phyloP scores from a whole-genome alignment of 768 basidiomycete genomes.

The Suillus subaureus region DNA sequence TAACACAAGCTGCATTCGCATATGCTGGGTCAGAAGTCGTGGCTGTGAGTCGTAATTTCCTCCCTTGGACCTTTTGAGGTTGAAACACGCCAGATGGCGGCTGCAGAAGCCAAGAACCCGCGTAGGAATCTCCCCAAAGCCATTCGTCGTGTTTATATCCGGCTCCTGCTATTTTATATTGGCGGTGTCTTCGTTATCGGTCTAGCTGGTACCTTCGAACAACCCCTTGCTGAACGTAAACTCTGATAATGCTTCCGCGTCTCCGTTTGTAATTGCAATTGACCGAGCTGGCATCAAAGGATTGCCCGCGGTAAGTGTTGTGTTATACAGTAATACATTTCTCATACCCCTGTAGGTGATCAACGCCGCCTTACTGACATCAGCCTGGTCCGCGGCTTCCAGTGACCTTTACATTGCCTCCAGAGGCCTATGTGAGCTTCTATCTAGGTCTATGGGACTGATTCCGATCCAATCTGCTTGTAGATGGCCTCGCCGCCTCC shows the following conservation, averaged over 20 bases:
- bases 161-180: slow-evolving; percentile 40
- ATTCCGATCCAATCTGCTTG: slow-evolving; percentile 22
- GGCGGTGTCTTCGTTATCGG: slow-evolving; percentile 49
- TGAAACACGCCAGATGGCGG: slow-evolving; percentile 35
- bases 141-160: slow-evolving; percentile 47
- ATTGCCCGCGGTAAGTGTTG: slow-evolving; percentile 46
- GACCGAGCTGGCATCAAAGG: slow-evolving; percentile 57
- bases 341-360: slow-evolving; percentile 25
- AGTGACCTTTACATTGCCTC: slow-evolving; percentile 44
- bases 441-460: not conserved
- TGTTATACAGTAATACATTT: not conserved
- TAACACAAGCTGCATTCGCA: slow-evolving; percentile 61
- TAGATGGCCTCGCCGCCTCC: slow-evolving; percentile 54
- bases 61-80: slow-evolving; percentile 4
- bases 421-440: slow-evolving; percentile 38
- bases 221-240: slow-evolving; percentile 42
- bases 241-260: slow-evolving; percentile 43
- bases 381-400: slow-evolving; percentile 45
- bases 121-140: slow-evolving; percentile 44
- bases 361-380: slow-evolving; percentile 46
- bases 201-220: slow-evolving; percentile 51
- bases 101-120: slow-evolving; percentile 55
- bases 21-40: slow-evolving; percentile 60
- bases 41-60: slow-evolving; percentile 31
- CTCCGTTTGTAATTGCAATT: slow-evolving; percentile 63